These are phyloP conservation scores for Trichoderma guizhouense DNA, from an alignment of 2,329 filamentous ascomycete species.

Conservation along the genomic window DNA sequence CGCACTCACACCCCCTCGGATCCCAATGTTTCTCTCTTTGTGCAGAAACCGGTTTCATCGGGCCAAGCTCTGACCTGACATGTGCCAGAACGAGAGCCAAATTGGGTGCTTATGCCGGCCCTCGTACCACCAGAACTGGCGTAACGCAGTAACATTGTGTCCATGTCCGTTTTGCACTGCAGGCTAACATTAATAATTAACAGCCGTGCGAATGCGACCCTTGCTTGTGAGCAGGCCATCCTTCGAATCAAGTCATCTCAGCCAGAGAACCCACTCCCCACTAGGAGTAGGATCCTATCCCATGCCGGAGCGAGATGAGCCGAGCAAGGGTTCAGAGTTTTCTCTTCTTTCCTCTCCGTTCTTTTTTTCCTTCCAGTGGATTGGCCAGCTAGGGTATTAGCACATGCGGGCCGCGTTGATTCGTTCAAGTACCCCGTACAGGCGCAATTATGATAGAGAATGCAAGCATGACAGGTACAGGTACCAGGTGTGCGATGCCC, in stretches of 20 bases:
- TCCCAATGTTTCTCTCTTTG: background rate
- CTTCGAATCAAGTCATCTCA: background rate
- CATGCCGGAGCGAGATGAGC: conserved; percentile 3
- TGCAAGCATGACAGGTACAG: background rate
- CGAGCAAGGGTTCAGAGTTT: background rate
- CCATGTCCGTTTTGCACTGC: background rate
- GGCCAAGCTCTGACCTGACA: background rate
- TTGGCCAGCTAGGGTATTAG: background rate
- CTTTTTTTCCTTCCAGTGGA: background rate
- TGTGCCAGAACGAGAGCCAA: background rate
- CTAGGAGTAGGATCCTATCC: conserved; percentile 6
- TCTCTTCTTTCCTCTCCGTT: background rate
- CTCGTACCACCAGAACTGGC: background rate
- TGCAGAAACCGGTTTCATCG: background rate
- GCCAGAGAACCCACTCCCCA: background rate
- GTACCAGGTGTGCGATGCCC: background rate
- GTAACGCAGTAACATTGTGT: background rate
- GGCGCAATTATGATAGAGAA: background rate
- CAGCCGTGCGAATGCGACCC: background rate
- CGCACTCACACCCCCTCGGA: background rate
- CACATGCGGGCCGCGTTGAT: background rate
- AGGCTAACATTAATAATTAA: background rate
- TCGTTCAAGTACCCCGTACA: background rate
- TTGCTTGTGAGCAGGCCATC: background rate
- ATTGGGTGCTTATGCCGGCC: background rate